phyloP scores from a whole-genome alignment of 768 basidiomycete genomes.

The Lyophyllum decastes region DNA sequence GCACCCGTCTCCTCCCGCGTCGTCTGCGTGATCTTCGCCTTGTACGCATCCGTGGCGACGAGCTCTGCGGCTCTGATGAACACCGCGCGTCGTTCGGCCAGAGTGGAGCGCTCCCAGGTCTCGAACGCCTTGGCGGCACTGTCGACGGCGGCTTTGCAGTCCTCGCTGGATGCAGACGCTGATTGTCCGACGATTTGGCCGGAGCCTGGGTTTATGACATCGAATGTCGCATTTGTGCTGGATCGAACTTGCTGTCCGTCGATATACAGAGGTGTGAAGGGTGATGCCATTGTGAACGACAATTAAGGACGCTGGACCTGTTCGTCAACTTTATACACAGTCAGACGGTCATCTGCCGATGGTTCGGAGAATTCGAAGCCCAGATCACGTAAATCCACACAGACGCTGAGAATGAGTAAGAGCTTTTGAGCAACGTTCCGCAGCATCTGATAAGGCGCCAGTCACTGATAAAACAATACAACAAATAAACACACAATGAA shows the following conservation, averaged over 20 bases:
- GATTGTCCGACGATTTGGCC: conserved; percentile 42
- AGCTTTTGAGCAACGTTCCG: not conserved
- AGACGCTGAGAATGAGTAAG: not conserved
- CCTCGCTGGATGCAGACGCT: conserved; percentile 46
- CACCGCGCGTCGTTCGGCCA: conserved; percentile 40
- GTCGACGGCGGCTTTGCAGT: conserved; percentile 45
- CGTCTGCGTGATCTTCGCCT: conserved; percentile 30
- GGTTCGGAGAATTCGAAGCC: not conserved
- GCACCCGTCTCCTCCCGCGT: conserved; percentile 42
- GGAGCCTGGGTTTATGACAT: conserved; percentile 45
- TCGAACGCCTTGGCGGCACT: conserved; percentile 47
- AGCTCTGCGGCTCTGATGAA: conserved; percentile 51
- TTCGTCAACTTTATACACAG: not conserved
- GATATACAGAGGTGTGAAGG: conserved; percentile 40
- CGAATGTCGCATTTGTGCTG: conserved; percentile 39
- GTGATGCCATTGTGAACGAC: conserved; percentile 23
- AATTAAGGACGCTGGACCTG: not conserved
- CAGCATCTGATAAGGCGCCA: not conserved
- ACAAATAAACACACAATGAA: conserved; percentile 7
- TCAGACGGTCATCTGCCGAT: not conserved
- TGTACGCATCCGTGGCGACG: conserved; percentile 41
- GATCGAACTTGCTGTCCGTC: conserved; percentile 38
- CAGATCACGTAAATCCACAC: not conserved
- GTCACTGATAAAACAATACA: not conserved
- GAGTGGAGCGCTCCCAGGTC: conserved; percentile 44